Percentiles rank a stretch among this genome's conserved stretches.
phyloP scores from a whole-genome alignment of 176 grass and related monocot species.

The Luzula sylvatica region DNA sequence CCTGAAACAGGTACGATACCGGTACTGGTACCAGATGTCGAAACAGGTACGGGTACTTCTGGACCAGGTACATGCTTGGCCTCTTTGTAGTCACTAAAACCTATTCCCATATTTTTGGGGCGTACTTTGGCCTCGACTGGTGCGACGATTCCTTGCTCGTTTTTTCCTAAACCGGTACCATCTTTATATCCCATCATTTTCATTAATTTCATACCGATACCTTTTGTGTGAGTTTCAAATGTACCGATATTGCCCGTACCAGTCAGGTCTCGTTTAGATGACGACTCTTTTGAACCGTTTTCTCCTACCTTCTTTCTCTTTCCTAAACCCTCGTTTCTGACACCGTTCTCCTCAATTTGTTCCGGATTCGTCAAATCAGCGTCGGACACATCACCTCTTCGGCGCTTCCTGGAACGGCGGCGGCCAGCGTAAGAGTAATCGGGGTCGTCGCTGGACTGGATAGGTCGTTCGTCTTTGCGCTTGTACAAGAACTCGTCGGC shows the following conservation, averaged over 20 bases:
- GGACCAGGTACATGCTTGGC: conserved; percentile 15
- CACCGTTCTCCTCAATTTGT: conserved; percentile 10
- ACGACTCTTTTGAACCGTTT: neutral
- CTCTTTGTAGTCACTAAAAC: conserved; percentile 36
- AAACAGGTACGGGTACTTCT: neutral
- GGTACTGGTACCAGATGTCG: neutral
- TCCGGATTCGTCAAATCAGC: conserved; percentile 11
- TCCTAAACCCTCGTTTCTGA: neutral
- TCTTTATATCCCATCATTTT: conserved; percentile 51
- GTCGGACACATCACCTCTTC: neutral
- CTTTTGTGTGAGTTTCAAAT: no score
- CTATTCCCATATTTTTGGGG: no score
- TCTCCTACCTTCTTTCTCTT: conserved; percentile 2
- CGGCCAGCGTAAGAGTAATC: conserved; percentile 7
- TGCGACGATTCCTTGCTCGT: no score
- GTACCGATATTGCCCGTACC: conserved; percentile 6
- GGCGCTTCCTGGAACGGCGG: conserved; percentile 1
- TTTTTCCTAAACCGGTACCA: conserved; percentile 49
- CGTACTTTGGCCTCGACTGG: conserved; percentile 25
- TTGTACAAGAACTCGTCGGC: neutral
- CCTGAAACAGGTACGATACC: neutral
- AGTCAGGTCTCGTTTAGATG: conserved; percentile 21
- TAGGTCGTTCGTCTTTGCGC: neutral
- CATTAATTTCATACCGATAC: no score
- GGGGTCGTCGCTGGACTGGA: neutral